Evolutionary conservation across 148 eudicot species (phyloP).

Genomic region (Hydrangea macrophylla): DNA sequence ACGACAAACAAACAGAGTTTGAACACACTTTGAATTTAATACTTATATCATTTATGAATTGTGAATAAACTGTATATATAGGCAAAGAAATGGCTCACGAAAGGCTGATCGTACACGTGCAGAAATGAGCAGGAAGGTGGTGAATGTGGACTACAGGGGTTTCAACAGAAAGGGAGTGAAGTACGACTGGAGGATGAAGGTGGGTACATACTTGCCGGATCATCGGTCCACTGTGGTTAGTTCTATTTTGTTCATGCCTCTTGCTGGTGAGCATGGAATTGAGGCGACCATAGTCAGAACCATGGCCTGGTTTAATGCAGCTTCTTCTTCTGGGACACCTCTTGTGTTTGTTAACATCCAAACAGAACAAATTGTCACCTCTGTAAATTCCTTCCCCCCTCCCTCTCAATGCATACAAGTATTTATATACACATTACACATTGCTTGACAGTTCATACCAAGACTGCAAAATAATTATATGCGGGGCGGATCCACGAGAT

Average conservation of each 20-base stretch:
- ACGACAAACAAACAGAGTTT: too few relatives aligned
- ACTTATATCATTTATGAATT: too few relatives aligned
- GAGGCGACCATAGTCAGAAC: slow-evolving; percentile 20
- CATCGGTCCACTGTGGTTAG: slow-evolving; percentile 17
- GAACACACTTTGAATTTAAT: too few relatives aligned
- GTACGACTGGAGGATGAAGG: slow-evolving; percentile 27
- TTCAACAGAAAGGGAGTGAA: slow-evolving; percentile 18
- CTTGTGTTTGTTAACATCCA: slow-evolving; percentile 31
- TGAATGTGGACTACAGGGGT: slow-evolving; percentile 16
- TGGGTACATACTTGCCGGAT: slow-evolving; percentile 25
- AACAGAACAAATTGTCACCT: slow-evolving; percentile 24
- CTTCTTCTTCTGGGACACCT: slow-evolving; percentile 29
- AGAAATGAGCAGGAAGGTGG: slow-evolving; percentile 34
- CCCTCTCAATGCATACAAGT: too few relatives aligned
- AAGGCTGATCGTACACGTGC: not conserved
- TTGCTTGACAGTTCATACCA: too few relatives aligned
- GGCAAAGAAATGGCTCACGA: not conserved
- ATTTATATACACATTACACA: too few relatives aligned
- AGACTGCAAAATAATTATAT: too few relatives aligned
- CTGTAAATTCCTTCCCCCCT: slow-evolving; percentile 12
- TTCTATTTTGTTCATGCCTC: slow-evolving; percentile 26
- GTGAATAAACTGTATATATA: too few relatives aligned
- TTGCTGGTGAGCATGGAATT: slow-evolving; percentile 12
- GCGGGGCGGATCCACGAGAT: too few relatives aligned
- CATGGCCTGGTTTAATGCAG: slow-evolving; percentile 36